These are phyloP conservation scores for Domatiomyces catenatus DNA, from an alignment of 2,329 filamentous ascomycete genomes.

Conservation along the genomic window DNA sequence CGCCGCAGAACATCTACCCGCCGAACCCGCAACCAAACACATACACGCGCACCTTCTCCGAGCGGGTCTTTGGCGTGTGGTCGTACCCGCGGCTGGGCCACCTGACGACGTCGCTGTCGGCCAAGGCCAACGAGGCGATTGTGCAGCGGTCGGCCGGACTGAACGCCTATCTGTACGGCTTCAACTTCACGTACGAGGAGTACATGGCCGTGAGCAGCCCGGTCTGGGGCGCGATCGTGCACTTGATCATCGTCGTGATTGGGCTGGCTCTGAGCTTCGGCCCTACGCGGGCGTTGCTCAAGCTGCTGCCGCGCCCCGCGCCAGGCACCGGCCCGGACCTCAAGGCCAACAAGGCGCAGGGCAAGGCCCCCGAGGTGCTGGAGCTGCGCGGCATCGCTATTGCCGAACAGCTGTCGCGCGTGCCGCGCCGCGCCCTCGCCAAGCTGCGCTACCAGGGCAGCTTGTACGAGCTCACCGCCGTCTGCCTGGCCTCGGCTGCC, in stretches of 20 bases:
- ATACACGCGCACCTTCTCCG: slow-evolving; percentile 22
- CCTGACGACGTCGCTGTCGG: slow-evolving; percentile 39
- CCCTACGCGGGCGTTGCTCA: slow-evolving; percentile 37
- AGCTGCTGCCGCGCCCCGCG: slow-evolving; percentile 29
- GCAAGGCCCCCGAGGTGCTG: slow-evolving; percentile 18
- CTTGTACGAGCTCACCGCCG: slow-evolving; percentile 30
- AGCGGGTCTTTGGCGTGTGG: slow-evolving; percentile 36
- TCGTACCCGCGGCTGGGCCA: slow-evolving; percentile 42
- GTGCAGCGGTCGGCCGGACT: slow-evolving; percentile 47
- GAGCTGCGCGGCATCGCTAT: slow-evolving; percentile 33
- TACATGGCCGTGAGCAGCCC: slow-evolving; percentile 38
- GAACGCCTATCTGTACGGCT: slow-evolving; percentile 42
- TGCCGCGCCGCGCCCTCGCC: slow-evolving; percentile 27
- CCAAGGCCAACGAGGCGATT: slow-evolving; percentile 38
- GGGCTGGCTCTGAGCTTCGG: slow-evolving; percentile 35
- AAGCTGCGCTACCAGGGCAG: slow-evolving; percentile 25
- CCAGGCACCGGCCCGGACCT: slow-evolving; percentile 36
- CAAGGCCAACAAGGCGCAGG: slow-evolving; percentile 24
- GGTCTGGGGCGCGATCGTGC: slow-evolving; percentile 34
- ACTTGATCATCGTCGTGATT: slow-evolving; percentile 32
- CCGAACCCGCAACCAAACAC: slow-evolving; percentile 25
- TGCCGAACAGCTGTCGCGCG: slow-evolving; percentile 23
- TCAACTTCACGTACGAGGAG: slow-evolving; percentile 42
- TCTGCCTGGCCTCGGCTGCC: slow-evolving; percentile 31
- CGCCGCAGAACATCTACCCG: slow-evolving; percentile 37